These are phyloP conservation scores for Amesomyces nigricolor DNA, from an alignment of 2,329 filamentous ascomycete genomes.

Conservation along the genomic window DNA sequence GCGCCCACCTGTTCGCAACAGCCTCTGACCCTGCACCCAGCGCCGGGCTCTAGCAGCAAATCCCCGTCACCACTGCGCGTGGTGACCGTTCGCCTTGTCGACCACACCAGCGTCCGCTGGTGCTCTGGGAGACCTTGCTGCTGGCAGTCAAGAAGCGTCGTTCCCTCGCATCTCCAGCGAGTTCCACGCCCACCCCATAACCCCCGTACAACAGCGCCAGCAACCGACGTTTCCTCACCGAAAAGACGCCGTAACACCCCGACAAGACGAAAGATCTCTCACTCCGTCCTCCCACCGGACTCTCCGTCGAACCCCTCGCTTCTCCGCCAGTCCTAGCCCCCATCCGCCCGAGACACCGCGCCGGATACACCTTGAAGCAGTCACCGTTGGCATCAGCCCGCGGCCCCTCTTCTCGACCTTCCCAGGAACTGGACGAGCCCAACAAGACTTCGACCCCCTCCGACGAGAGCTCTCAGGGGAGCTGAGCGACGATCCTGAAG, in stretches of 20 bases:
- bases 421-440: constrained; percentile 12
- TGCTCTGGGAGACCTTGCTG: constrained; percentile 37
- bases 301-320: constrained; percentile 49
- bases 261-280: constrained; percentile 35
- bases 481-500: constrained; percentile 41
- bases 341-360: constrained; percentile 30
- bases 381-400: constrained; percentile 45
- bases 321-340: constrained; percentile 41
- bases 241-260: constrained; percentile 32
- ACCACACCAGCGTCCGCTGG: constrained; percentile 33
- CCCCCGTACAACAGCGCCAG: constrained; percentile 34
- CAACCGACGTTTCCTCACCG: constrained; percentile 35
- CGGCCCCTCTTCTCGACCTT: constrained; percentile 35
- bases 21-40: constrained; percentile 13
- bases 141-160: constrained; percentile 41
- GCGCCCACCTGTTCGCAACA: constrained; percentile 5
- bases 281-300: constrained; percentile 44
- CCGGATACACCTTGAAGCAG: constrained; percentile 42
- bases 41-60: constrained; percentile 11
- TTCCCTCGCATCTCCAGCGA: constrained; percentile 51
- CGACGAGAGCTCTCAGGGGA: constrained; percentile 43
- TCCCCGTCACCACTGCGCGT: constrained; percentile 26
- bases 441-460: constrained; percentile 25
- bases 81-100: constrained; percentile 43
- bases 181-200: constrained; percentile 41